Conservation (phyloP, 352 stramenopile genomes). For the Phytophthora constricta region DNA sequence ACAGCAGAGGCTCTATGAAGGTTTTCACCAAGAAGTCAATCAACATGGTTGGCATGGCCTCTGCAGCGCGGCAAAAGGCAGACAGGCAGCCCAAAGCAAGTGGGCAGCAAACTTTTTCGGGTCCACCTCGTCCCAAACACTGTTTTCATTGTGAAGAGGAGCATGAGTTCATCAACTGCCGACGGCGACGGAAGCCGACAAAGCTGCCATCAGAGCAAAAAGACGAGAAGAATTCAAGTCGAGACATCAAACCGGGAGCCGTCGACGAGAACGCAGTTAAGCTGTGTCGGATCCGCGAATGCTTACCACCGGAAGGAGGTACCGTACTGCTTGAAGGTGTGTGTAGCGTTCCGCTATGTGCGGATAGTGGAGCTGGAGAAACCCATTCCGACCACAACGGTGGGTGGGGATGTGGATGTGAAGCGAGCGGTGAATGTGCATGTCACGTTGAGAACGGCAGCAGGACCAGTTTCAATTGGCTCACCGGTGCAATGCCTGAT, state of each 20-base stretch:
- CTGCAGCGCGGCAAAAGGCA: no score
- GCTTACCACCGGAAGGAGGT: slow-evolving; percentile 5
- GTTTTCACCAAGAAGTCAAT: no score
- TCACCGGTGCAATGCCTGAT: slow-evolving; percentile 8
- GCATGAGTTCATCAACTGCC: slow-evolving; percentile 14
- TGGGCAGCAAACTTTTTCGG: background rate
- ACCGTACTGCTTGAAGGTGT: slow-evolving; percentile 10
- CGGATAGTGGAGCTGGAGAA: slow-evolving; percentile 7
- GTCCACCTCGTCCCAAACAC: background rate
- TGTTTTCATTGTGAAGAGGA: slow-evolving; percentile 15
- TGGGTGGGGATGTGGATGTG: slow-evolving; percentile 3
- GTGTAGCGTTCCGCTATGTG: slow-evolving; percentile 3
- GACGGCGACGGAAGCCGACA: slow-evolving; percentile 13
- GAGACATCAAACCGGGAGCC: background rate
- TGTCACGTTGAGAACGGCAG: slow-evolving; percentile 3
- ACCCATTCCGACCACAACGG: background rate
- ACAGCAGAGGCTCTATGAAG: slow-evolving; percentile 3
- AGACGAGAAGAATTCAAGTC: slow-evolving; percentile 7
- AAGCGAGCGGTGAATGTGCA: slow-evolving; percentile 4
- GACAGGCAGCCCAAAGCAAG: no score
- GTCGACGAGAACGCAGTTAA: slow-evolving; percentile 1
- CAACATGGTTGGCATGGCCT: no score
- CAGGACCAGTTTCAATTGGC: slow-evolving; percentile 2
- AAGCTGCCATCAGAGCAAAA: slow-evolving; percentile 18
- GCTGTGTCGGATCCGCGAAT: slow-evolving; percentile 6